These are phyloP conservation scores for Persicaria maculosa DNA, from an alignment of 148 eudicot genomes.

Conservation along the genomic window DNA sequence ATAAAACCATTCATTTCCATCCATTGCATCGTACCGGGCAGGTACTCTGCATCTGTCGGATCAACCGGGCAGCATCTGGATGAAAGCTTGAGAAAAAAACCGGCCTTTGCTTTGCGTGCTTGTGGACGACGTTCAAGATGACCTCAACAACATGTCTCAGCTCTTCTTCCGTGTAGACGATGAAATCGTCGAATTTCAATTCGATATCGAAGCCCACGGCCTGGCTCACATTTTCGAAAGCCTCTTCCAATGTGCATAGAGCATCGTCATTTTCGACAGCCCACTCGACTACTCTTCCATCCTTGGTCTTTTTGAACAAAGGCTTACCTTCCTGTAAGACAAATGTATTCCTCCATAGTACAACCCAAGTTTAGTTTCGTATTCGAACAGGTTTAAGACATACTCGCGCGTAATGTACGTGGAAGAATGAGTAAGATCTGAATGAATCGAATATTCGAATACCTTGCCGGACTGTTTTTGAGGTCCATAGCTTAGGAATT, in stretches of 20 bases:
- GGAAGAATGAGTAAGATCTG: not conserved
- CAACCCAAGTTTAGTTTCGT: too few relatives aligned
- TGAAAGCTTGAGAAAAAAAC: slow-evolving; percentile 49
- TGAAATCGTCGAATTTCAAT: slow-evolving; percentile 36
- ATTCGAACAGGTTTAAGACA: too few relatives aligned
- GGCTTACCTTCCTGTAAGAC: slow-evolving; percentile 34
- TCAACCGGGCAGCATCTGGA: slow-evolving; percentile 36
- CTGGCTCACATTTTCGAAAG: slow-evolving; percentile 25
- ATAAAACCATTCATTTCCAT: not conserved
- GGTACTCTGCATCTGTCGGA: slow-evolving; percentile 33
- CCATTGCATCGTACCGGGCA: slow-evolving; percentile 27
- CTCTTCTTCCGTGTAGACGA: slow-evolving; percentile 20
- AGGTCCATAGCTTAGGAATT: slow-evolving; percentile 39
- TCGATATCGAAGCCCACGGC: slow-evolving; percentile 41
- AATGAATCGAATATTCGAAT: slow-evolving; percentile 15
- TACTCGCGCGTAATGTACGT: too few relatives aligned
- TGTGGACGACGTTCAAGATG: slow-evolving; percentile 23
- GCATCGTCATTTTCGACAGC: slow-evolving; percentile 38
- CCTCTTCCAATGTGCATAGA: slow-evolving; percentile 43
- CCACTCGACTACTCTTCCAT: slow-evolving; percentile 35
- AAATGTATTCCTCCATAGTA: too few relatives aligned
- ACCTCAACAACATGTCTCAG: slow-evolving; percentile 22
- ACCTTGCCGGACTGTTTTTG: slow-evolving; percentile 33
- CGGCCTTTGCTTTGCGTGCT: slow-evolving; percentile 12
- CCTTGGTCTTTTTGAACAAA: slow-evolving; percentile 30